phyloP scores from a whole-genome alignment of 768 basidiomycete genomes.

The Amanita subjunquillea region DNA sequence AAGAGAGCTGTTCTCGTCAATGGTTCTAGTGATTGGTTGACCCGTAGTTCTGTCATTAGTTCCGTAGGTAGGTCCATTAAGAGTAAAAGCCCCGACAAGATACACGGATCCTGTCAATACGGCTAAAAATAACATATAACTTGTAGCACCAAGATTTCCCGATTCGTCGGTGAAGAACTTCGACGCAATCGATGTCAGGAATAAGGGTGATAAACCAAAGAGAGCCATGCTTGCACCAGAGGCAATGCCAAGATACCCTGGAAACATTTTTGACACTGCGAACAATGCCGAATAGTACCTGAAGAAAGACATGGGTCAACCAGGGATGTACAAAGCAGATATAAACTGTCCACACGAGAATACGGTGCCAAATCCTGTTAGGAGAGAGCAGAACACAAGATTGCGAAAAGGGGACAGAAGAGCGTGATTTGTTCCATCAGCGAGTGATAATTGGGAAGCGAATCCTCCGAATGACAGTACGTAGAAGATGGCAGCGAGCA shows the following conservation, averaged over 20 bases:
- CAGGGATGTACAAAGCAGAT: neutral
- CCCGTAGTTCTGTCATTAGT: neutral
- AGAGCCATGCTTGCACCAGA: constrained; percentile 60
- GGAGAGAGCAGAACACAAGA: constrained; percentile 47
- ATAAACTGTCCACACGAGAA: constrained; percentile 48
- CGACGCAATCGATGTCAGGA: constrained; percentile 58
- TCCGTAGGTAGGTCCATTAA: constrained; percentile 13
- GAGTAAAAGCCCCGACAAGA: constrained; percentile 37
- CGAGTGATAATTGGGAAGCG: constrained; percentile 42
- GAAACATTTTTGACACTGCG: constrained; percentile 63
- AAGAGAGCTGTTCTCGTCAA: constrained; percentile 23
- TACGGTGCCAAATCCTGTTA: constrained; percentile 59
- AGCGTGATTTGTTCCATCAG: constrained; percentile 25
- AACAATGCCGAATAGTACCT: constrained; percentile 69
- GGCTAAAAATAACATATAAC: constrained; percentile 50
- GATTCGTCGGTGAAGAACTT: constrained; percentile 41
- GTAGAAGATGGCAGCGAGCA: constrained; percentile 50
- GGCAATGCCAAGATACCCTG: constrained; percentile 51
- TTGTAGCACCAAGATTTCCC: constrained; percentile 31
- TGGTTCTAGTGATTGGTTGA: neutral
- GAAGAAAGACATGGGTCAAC: neutral
- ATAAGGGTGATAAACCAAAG: constrained; percentile 75
- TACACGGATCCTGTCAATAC: constrained; percentile 42
- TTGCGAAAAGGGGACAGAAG: constrained; percentile 36
- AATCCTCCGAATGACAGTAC: constrained; percentile 52